These are phyloP conservation scores for Debaryomycetaceae sp. DNA, from an alignment of 1,139 yeast genomes.

Conservation along the genomic window DNA sequence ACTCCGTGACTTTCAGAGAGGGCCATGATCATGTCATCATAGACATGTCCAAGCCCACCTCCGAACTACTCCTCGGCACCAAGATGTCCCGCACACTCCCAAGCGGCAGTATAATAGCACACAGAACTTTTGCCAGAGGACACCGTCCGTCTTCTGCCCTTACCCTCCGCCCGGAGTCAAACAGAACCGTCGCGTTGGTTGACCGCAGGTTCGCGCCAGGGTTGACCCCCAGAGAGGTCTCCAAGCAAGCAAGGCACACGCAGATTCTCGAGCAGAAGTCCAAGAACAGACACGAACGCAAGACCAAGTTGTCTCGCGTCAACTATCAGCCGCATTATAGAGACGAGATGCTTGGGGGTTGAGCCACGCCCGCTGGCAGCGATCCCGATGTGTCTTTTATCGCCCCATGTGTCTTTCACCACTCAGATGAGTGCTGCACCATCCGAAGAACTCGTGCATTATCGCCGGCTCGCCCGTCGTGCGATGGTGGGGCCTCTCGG, in stretches of 20 bases:
- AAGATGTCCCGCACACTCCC: slow-evolving; percentile 33
- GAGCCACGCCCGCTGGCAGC: not conserved
- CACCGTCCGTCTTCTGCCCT: slow-evolving; percentile 36
- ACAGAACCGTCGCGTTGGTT: slow-evolving; percentile 34
- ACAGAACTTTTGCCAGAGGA: slow-evolving; percentile 43
- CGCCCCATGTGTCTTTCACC: no score
- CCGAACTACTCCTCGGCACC: not conserved
- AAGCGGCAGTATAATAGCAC: slow-evolving; percentile 48
- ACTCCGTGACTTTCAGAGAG: slow-evolving; percentile 20
- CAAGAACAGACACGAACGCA: slow-evolving; percentile 23
- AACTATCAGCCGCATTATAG: slow-evolving; percentile 39
- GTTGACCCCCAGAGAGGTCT: slow-evolving; percentile 23
- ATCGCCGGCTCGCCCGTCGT: no score
- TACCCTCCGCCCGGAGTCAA: slow-evolving; percentile 22
- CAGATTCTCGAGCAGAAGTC: slow-evolving; percentile 22
- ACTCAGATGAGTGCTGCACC: no score
- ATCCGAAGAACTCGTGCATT: no score
- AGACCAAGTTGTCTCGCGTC: slow-evolving; percentile 23
- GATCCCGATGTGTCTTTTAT: not conserved
- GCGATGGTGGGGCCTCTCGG: no score
- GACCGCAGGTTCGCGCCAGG: slow-evolving; percentile 44
- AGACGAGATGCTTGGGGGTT: slow-evolving; percentile 33
- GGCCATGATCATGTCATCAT: slow-evolving; percentile 13
- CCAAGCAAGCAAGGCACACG: slow-evolving; percentile 34
- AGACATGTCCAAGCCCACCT: slow-evolving; percentile 10